A percentile compares a stretch with the other conserved stretches of the same genome.
phyloP scores from a whole-genome alignment of 2,329 filamentous ascomycete genomes.

The Fusarium concolor region DNA sequence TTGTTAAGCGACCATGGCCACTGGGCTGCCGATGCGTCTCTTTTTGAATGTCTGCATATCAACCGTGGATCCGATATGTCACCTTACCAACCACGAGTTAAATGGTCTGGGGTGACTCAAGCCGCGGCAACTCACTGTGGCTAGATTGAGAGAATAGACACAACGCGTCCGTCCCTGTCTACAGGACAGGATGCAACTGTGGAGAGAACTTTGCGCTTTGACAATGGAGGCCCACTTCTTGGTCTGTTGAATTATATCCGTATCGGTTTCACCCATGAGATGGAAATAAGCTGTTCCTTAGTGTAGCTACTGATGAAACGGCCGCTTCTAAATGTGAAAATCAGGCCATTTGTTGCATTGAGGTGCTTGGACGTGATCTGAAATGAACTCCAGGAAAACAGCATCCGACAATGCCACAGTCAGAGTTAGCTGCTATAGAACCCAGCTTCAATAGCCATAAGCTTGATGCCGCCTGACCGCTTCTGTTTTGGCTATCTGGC shows the following conservation, averaged over 20 bases:
- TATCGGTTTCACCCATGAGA: conserved; percentile 1
- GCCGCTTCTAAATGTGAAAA: conserved; percentile 9
- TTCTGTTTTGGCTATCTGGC: conserved; percentile 17
- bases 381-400: neutral
- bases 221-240: conserved; percentile 10
- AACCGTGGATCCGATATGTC: conserved; percentile 6
- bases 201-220: conserved; percentile 25
- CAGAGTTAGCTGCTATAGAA: neutral
- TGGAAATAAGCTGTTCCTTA: conserved; percentile 16
- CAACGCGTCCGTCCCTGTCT: neutral
- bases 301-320: conserved; percentile 18
- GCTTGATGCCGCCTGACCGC: conserved; percentile 9
- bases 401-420: neutral
- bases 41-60: conserved; percentile 17
- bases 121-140: conserved; percentile 16
- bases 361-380: conserved; percentile 10
- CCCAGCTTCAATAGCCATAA: conserved; percentile 2
- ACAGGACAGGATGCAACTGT: neutral
- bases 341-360: conserved; percentile 18
- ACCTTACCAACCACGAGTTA: conserved; percentile 9
- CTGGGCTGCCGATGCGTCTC: neutral
- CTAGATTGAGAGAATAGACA: neutral
- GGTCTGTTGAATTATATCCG: conserved; percentile 12
- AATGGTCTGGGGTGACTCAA: conserved; percentile 4
- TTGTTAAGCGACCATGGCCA: too few species aligned